A percentile compares a stretch with the other conserved stretches of the same genome.
Conservation (phyloP, 2,329 filamentous ascomycete species). For the Byssoonygena ceratinophila region DNA sequence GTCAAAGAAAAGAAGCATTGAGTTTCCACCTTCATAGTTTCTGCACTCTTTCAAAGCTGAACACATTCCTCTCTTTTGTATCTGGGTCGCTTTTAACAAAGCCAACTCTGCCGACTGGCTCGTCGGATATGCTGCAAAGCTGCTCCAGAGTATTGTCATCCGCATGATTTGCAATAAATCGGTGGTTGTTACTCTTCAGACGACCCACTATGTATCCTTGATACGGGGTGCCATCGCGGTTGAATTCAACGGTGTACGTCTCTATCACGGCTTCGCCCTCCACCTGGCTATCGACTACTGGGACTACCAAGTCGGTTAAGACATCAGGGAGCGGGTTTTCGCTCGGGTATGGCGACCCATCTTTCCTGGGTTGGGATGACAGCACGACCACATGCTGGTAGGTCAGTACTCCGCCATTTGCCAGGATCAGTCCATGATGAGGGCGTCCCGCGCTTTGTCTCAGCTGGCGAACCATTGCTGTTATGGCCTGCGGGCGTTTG, state of each 20-base stretch:
- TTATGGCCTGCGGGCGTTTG: slow-evolving; percentile 34
- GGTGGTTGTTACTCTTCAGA: slow-evolving; percentile 36
- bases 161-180: slow-evolving; percentile 50
- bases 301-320: slow-evolving; percentile 33
- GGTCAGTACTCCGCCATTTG: slow-evolving; percentile 55
- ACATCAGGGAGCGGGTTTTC: slow-evolving; percentile 38
- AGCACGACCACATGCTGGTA: slow-evolving; percentile 55
- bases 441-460: slow-evolving; percentile 33
- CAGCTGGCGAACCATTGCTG: slow-evolving; percentile 47
- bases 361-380: slow-evolving; percentile 37
- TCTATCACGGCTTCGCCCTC: slow-evolving; percentile 46
- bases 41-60: slow-evolving; percentile 7
- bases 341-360: slow-evolving; percentile 38
- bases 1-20: too few species aligned
- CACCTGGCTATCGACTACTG: slow-evolving; percentile 34
- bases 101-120: slow-evolving; percentile 42
- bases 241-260: slow-evolving; percentile 53
- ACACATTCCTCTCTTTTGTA: slow-evolving; percentile 8
- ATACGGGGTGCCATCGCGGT: slow-evolving; percentile 40
- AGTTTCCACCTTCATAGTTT: slow-evolving; percentile 11
- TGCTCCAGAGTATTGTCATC: slow-evolving; percentile 41
- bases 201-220: slow-evolving; percentile 45
- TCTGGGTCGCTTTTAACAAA: slow-evolving; percentile 28
- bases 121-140: slow-evolving; percentile 35
- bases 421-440: slow-evolving; percentile 49